A percentile compares a stretch with the other conserved stretches of the same genome.
phyloP scores from a whole-genome alignment of 78 protist species.

The Dictyostelium intermedium region DNA sequence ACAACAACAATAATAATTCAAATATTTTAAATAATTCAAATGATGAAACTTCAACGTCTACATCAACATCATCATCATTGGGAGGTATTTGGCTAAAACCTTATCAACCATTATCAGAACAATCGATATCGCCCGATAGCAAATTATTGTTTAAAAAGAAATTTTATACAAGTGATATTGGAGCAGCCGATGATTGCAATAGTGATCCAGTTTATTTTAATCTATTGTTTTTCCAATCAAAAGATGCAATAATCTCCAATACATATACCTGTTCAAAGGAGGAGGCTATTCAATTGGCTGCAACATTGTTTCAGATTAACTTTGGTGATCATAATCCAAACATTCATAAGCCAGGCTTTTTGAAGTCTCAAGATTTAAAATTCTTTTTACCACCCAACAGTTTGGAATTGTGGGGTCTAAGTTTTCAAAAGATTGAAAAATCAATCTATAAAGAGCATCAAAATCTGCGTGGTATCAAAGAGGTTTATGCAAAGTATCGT shows the following conservation, averaged over 20 bases:
- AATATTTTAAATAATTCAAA: neutral
- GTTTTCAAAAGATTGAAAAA: constrained; percentile 82
- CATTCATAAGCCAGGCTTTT: constrained; percentile 77
- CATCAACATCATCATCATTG: neutral
- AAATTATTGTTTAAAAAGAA: constrained; percentile 73
- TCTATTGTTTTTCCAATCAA: constrained; percentile 73
- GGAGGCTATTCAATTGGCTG: constrained; percentile 88
- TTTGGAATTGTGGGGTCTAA: constrained; percentile 74
- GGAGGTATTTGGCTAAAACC: constrained; percentile 73
- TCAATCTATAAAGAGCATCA: constrained; percentile 84
- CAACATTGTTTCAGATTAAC: constrained; percentile 81
- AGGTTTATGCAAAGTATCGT: constrained; percentile 88
- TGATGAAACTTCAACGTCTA: neutral
- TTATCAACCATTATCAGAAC: constrained; percentile 42
- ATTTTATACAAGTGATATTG: constrained; percentile 51
- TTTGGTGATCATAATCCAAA: constrained; percentile 88
- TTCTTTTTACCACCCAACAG: constrained; percentile 72
- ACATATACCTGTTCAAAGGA: constrained; percentile 71
- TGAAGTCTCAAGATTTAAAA: constrained; percentile 64
- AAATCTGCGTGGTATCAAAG: constrained; percentile 83
- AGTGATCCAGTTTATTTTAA: constrained; percentile 83
- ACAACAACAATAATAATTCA: neutral
- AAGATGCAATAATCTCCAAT: constrained; percentile 70
- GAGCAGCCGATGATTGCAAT: constrained; percentile 58
- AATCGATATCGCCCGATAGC: constrained; percentile 12